phyloP scores from a whole-genome alignment of 2,329 filamentous ascomycete genomes.

The Cladosporium sp. region DNA sequence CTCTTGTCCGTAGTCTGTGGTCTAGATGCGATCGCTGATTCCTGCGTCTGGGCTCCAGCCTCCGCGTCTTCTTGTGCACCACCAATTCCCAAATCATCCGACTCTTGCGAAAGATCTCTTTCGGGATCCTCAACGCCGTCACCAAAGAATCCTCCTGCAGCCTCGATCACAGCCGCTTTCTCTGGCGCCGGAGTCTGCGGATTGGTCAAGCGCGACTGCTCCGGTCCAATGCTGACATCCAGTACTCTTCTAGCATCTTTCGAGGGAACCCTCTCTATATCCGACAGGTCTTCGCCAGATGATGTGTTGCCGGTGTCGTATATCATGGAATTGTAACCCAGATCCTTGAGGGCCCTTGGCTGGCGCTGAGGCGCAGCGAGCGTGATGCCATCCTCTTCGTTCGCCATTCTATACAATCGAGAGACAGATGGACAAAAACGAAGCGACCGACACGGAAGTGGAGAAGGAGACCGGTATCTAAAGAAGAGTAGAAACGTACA shows the following conservation, averaged over 20 bases:
- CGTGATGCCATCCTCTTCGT: slow-evolving; percentile 10
- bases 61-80: slow-evolving; percentile 3
- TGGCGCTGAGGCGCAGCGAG: slow-evolving; percentile 5
- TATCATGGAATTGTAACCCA: slow-evolving; percentile 11
- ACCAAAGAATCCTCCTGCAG: slow-evolving; percentile 45
- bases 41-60: slow-evolving; percentile 4
- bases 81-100: slow-evolving; percentile 10
- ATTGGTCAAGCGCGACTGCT: slow-evolving; percentile 54
- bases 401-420: background rate
- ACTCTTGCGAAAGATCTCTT: slow-evolving; percentile 12
- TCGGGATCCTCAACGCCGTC: slow-evolving; percentile 15
- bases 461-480: background rate
- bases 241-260: slow-evolving; percentile 46
- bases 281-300: slow-evolving; percentile 39
- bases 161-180: slow-evolving; percentile 54
- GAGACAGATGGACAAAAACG: background rate
- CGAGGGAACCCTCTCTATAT: slow-evolving; percentile 24
- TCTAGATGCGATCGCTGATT: background rate
- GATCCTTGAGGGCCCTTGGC: slow-evolving; percentile 4
- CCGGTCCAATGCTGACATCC: slow-evolving; percentile 55
- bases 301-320: slow-evolving; percentile 29
- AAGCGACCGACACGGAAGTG: too few species aligned
- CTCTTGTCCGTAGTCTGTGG: background rate
- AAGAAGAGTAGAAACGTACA: background rate
- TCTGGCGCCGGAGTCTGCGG: slow-evolving; percentile 55